Evolutionary conservation across 768 basidiomycete genomes (phyloP).

Genomic region (Boletus vinaceobasis): DNA sequence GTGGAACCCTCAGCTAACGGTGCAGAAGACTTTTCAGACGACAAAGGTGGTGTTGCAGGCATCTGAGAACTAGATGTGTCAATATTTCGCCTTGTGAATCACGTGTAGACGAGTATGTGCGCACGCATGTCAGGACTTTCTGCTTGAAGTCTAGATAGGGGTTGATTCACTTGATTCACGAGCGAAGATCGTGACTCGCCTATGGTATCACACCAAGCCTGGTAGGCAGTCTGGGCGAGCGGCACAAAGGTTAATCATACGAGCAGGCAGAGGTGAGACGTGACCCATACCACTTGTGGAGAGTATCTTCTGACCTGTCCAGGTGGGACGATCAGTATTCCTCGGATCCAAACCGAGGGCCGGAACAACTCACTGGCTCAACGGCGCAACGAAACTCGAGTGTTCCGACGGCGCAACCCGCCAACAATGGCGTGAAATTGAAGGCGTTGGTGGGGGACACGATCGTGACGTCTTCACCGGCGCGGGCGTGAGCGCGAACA

Average conservation of each 20-base stretch:
- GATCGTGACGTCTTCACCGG: constrained; percentile 54
- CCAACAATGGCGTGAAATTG: constrained; percentile 46
- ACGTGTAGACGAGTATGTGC: constrained; percentile 25
- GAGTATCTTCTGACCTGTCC: constrained; percentile 52
- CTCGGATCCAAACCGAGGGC: not conserved
- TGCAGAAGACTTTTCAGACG: constrained; percentile 26
- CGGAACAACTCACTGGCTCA: constrained; percentile 58
- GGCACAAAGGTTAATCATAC: not conserved
- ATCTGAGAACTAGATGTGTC: constrained; percentile 37
- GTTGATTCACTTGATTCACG: constrained; percentile 5
- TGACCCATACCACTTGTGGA: constrained; percentile 48
- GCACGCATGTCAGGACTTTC: constrained; percentile 58
- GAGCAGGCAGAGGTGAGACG: not conserved
- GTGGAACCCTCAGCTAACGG: constrained; percentile 15
- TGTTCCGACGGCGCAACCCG: constrained; percentile 71
- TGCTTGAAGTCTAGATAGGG: constrained; percentile 50
- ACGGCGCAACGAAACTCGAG: constrained; percentile 78
- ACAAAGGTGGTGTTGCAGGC: constrained; percentile 54
- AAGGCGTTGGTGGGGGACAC: constrained; percentile 55
- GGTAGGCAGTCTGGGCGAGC: constrained; percentile 50
- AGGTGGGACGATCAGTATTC: constrained; percentile 1
- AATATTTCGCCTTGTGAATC: not conserved
- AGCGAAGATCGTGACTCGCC: constrained; percentile 35
- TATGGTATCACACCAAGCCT: constrained; percentile 75
- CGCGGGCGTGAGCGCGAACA: constrained; percentile 2